These are phyloP conservation scores for Avena insularis DNA, from an alignment of 176 grass and related monocot species.

Conservation along the genomic window DNA sequence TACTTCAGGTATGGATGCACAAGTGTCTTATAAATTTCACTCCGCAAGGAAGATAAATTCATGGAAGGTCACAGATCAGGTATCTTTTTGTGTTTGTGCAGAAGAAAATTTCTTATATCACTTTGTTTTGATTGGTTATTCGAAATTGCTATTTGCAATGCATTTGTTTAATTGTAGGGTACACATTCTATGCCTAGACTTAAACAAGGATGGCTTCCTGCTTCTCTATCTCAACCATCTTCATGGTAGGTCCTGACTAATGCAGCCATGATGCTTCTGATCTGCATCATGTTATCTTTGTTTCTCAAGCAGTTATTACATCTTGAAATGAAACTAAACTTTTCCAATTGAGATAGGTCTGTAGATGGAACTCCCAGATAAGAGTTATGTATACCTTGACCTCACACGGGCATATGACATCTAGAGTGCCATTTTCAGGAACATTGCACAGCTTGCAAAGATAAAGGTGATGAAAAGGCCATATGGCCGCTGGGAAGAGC, in stretches of 20 bases:
- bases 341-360: neutral
- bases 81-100: constrained; percentile 32
- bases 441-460: constrained; percentile 92
- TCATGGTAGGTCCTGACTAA: constrained; percentile 61
- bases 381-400: neutral
- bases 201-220: constrained; percentile 79
- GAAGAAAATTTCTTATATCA: neutral
- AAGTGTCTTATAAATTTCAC: constrained; percentile 94
- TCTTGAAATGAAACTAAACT: neutral
- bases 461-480: constrained; percentile 79
- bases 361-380: neutral
- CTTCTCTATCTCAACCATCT: constrained; percentile 67
- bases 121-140: neutral
- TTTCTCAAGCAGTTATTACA: constrained; percentile 34
- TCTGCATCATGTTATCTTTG: constrained; percentile 11
- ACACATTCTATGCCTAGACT: constrained; percentile 86
- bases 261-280: constrained; percentile 2
- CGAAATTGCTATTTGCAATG: constrained; percentile 9
- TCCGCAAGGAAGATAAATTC: constrained; percentile 83
- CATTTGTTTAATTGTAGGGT: constrained; percentile 51
- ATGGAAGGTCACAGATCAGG: constrained; percentile 89
- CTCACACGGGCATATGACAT: neutral
- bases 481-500: constrained; percentile 73
- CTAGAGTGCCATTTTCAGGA: constrained; percentile 57
- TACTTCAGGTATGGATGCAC: constrained; percentile 79